These are phyloP conservation scores for Neurospora terricola DNA, from an alignment of 495 filamentous ascomycete species.

Conservation along the genomic window DNA sequence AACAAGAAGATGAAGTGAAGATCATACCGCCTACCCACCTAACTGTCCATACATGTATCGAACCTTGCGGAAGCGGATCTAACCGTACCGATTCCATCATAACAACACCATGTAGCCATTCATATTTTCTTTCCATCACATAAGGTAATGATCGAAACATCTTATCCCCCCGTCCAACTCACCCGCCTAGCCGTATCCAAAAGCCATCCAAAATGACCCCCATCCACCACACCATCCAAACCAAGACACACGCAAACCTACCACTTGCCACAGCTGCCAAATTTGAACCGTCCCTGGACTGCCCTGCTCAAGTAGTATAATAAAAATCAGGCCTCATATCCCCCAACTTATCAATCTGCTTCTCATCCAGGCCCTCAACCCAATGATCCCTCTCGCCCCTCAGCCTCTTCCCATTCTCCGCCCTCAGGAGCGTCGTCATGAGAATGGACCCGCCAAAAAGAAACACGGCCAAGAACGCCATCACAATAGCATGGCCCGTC, in stretches of 20 bases:
- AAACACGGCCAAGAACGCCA: conserved; percentile 41
- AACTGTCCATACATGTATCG: background rate
- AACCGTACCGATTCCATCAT: background rate
- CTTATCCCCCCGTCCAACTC: background rate
- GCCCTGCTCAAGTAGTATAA: conserved; percentile 42
- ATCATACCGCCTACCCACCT: background rate
- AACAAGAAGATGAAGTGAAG: background rate
- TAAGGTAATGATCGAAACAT: too few relatives aligned
- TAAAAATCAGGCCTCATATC: conserved; percentile 71
- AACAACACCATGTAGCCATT: background rate
- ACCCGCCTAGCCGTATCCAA: background rate
- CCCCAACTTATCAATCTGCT: conserved; percentile 54
- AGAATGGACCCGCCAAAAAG: conserved; percentile 45
- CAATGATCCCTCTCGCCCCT: conserved; percentile 60
- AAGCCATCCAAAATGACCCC: background rate
- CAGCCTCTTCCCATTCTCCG: conserved; percentile 52
- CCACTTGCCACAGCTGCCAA: background rate
- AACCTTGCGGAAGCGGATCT: background rate
- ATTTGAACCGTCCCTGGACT: background rate
- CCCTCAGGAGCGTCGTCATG: conserved; percentile 53
- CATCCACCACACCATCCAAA: background rate
- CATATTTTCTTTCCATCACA: background rate
- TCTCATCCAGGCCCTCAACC: conserved; percentile 47
- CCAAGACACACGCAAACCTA: background rate
- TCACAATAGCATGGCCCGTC: conserved; percentile 36